Evolutionary conservation across 225 moss, liverwort and hornwort species (phyloP), one percentile per base, ranked within the genome.

Genomic region (Physcomitrium patens): DNA sequence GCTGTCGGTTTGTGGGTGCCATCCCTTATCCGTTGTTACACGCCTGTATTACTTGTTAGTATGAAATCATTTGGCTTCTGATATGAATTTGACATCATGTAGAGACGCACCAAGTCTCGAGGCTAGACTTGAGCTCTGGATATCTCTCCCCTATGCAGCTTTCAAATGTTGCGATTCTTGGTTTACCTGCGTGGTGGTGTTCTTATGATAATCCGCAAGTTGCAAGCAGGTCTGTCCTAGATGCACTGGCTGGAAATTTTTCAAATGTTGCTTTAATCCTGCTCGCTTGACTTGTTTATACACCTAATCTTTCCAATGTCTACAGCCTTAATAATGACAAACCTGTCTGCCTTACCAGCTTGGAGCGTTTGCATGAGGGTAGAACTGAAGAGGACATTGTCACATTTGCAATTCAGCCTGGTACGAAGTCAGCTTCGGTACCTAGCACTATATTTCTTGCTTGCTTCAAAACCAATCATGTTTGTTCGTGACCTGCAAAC

Each of bases 111-210:
- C 77, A 76, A 76, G 68, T 93, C 66, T 77, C 84, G 60, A 86
- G 74, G 69, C 78, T 85, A 67, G 86, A 93, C 74, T 58, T 81
- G 81, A 78, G 80, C 67, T 86, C 81, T 76, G 86, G 86, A 71
- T 74, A 78, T 62, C 67, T 85, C 46, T 69, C 77, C 60, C 65
- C 52, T 31, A 52, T 95, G 82, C 69, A 83, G 75, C 85, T 95
- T 16, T 76, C 85, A 57, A 91, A 89, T 72, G 80, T 90, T 69
- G 88, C 86, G 31, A 46, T 80, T 49, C 89, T 95, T 69, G 91
- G 95, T 62, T 60, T 95, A 13, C 93, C 93, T 23, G 77, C 78
- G 67, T 91, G 93, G 93, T 95, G 93, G 93, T 75, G 82, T 41
- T 65, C 82, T 26, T 79, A 86, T 70, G 80, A 73, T 20, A 73